Conservation (phyloP, 306 rosid species). For the Potentilla sterilis region DNA sequence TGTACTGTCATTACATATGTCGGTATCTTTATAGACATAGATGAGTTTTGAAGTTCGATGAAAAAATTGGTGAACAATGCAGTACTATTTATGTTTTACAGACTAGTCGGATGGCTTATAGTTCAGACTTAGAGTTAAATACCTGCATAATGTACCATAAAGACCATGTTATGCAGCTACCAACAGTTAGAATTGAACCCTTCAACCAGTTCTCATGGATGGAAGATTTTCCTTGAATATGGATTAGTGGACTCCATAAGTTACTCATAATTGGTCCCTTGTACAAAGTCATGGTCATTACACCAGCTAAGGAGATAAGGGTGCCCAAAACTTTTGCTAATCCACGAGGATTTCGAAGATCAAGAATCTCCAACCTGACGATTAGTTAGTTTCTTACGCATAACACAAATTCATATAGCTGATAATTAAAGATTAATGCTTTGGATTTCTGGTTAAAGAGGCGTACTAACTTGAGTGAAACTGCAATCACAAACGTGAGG, state of each 20-base stretch:
- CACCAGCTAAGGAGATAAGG: conserved; percentile 62
- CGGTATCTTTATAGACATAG: neutral
- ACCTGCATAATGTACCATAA: conserved; percentile 85
- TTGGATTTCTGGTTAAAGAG: neutral
- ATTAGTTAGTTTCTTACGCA: neutral
- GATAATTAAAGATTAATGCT: neutral
- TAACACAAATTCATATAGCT: neutral
- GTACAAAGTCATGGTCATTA: conserved; percentile 74
- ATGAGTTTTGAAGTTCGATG: neutral
- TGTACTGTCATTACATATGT: neutral
- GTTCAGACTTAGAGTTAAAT: neutral
- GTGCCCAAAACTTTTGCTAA: conserved; percentile 68
- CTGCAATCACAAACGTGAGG: conserved; percentile 70
- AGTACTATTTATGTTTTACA: neutral
- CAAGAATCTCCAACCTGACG: conserved; percentile 52
- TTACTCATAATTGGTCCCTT: conserved; percentile 55
- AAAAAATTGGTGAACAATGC: too few relatives aligned
- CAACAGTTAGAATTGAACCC: conserved; percentile 71
- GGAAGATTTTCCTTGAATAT: conserved; percentile 35
- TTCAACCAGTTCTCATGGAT: conserved; percentile 53
- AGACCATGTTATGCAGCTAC: conserved; percentile 73
- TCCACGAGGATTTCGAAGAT: conserved; percentile 46
- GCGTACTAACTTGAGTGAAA: conserved; percentile 45
- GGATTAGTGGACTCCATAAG: conserved; percentile 53
- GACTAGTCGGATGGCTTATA: neutral